phyloP scores from a whole-genome alignment of 2,329 filamentous ascomycete species.

The Xylariales sp. region DNA sequence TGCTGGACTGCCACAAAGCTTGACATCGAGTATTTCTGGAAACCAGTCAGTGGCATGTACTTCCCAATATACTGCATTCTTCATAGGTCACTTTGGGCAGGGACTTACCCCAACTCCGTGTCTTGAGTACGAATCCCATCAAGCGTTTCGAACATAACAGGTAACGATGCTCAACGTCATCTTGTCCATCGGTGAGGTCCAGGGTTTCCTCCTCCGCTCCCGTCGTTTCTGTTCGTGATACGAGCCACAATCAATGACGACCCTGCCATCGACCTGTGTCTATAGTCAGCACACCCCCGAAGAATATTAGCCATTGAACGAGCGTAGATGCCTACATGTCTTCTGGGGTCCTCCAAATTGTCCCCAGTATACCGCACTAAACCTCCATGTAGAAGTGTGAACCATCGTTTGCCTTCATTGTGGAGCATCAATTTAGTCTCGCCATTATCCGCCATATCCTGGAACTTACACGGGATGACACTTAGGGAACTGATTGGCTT shows the following conservation, averaged over 20 bases:
- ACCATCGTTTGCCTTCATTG: conserved; percentile 6
- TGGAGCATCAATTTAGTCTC: conserved; percentile 3
- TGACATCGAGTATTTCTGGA: conserved; percentile 7
- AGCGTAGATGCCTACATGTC: not conserved
- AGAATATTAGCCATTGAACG: not conserved
- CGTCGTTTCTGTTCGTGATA: not conserved
- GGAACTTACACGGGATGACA: conserved; percentile 5
- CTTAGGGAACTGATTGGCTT: conserved; percentile 1
- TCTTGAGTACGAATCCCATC: conserved; percentile 7
- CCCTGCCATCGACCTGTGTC: not conserved
- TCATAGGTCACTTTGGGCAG: no score
- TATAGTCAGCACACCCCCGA: not conserved
- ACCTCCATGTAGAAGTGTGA: conserved; percentile 1
- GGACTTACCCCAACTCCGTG: conserved; percentile 8
- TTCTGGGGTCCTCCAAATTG: not conserved
- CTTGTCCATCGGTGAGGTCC: not conserved
- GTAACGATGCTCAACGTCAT: conserved; percentile 7
- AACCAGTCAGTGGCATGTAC: not conserved
- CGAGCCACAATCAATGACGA: conserved; percentile 2
- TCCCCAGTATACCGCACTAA: conserved; percentile 7
- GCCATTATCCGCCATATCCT: conserved; percentile 4
- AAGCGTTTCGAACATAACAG: conserved; percentile 5
- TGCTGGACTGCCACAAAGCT: conserved; percentile 5
- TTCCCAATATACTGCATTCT: not conserved
- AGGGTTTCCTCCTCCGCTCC: not conserved